Conservation (phyloP, 1,139 yeast genomes). For the Spathaspora jeffriesii region DNA sequence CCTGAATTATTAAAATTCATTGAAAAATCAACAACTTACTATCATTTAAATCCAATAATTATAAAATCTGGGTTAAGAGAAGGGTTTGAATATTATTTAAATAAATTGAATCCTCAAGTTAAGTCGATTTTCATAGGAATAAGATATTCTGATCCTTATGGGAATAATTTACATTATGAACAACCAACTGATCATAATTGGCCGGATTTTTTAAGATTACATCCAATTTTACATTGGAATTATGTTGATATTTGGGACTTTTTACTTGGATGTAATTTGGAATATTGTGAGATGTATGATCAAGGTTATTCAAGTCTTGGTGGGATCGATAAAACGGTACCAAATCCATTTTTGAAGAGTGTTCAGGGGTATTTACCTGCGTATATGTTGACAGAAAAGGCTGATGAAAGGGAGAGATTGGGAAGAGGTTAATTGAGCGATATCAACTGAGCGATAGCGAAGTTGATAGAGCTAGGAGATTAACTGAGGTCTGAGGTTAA, state of each 20-base stretch:
- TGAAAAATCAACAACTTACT: constrained; percentile 35
- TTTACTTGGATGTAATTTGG: constrained; percentile 47
- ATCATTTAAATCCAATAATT: constrained; percentile 45
- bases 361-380: constrained; percentile 56
- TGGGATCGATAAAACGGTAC: constrained; percentile 63
- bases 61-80: constrained; percentile 54
- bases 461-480: too few relatives aligned
- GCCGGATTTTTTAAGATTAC: constrained; percentile 81
- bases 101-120: constrained; percentile 40
- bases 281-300: constrained; percentile 74
- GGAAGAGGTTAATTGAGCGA: too few relatives aligned
- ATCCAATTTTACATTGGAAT: constrained; percentile 83
- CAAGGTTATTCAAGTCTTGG: constrained; percentile 83
- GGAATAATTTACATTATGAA: constrained; percentile 50
- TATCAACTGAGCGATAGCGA: too few relatives aligned
- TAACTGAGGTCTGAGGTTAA: too few relatives aligned
- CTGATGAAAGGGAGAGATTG: constrained; percentile 54
- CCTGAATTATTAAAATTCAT: constrained; percentile 55
- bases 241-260: constrained; percentile 79
- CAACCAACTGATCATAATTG: constrained; percentile 81
- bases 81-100: constrained; percentile 65
- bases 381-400: constrained; percentile 58
- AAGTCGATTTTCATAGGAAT: constrained; percentile 80
- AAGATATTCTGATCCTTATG: constrained; percentile 79
- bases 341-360: constrained; percentile 60